phyloP scores from a whole-genome alignment of 1,139 yeast species.

The Scheffersomyces illinoinensis region DNA sequence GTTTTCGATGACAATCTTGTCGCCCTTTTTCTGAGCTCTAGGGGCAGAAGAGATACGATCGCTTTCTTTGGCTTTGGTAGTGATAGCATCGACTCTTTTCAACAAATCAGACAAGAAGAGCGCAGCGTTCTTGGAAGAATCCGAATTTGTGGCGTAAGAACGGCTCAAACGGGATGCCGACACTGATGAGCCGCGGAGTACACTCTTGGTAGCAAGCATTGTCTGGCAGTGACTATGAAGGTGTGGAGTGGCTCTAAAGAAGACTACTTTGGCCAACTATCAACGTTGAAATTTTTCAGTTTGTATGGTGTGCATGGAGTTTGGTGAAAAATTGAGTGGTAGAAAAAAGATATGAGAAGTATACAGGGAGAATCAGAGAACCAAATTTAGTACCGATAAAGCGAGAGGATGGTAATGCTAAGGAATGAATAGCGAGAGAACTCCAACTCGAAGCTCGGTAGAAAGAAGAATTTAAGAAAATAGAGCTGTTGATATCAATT shows the following conservation, averaged over 20 bases:
- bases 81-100: slow-evolving; percentile 36
- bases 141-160: background rate
- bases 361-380: background rate
- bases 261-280: background rate
- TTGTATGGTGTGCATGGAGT: background rate
- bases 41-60: background rate
- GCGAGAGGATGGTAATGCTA: background rate
- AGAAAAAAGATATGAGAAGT: background rate
- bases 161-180: background rate
- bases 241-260: background rate
- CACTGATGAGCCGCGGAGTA: background rate
- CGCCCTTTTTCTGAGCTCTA: background rate
- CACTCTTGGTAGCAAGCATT: background rate
- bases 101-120: slow-evolving; percentile 31
- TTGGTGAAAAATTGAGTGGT: background rate
- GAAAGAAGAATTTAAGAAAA: background rate
- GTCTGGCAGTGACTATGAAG: background rate
- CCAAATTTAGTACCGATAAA: background rate
- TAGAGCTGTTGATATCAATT: background rate
- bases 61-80: slow-evolving; percentile 15
- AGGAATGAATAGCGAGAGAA: background rate
- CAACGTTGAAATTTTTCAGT: background rate
- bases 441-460: background rate
- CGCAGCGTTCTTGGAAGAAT: slow-evolving; percentile 1
- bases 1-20: background rate